These are phyloP conservation scores for Friedmanniomyces simplex DNA, from an alignment of 495 filamentous ascomycete species.

Conservation along the genomic window DNA sequence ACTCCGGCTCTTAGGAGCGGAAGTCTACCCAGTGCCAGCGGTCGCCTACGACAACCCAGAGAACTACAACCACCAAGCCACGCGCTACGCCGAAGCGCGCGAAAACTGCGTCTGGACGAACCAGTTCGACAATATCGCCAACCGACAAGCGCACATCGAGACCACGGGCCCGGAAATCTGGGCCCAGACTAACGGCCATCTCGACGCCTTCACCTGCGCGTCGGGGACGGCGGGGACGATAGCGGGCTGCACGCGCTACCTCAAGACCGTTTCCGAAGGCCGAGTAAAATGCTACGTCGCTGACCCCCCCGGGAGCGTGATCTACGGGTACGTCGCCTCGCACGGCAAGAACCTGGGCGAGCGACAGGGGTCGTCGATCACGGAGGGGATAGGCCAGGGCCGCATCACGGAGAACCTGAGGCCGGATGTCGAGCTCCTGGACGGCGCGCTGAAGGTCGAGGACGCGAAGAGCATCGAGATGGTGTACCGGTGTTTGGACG, in stretches of 20 bases:
- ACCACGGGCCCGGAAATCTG: constrained; percentile 97
- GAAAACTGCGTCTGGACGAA: constrained; percentile 97
- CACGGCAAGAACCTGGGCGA: constrained; percentile 66
- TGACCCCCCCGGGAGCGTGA: constrained; percentile 83
- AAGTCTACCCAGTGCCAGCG: constrained; percentile 91
- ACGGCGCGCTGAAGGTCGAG: constrained; percentile 73
- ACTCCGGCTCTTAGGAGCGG: constrained; percentile 81
- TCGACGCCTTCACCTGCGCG: constrained; percentile 92
- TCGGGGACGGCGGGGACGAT: constrained; percentile 90
- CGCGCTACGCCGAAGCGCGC: constrained; percentile 69
- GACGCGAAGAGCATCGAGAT: constrained; percentile 95
- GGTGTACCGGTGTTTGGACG: constrained; percentile 95
- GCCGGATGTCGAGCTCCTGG: constrained; percentile 73
- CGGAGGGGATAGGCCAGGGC: constrained; percentile 95
- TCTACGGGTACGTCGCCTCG: constrained; percentile 82
- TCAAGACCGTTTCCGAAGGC: constrained; percentile 74
- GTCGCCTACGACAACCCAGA: constrained; percentile 92
- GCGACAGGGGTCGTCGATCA: constrained; percentile 81
- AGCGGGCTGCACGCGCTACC: constrained; percentile 77
- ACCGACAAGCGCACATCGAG: constrained; percentile 88
- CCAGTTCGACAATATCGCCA: constrained; percentile 95
- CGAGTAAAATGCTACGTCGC: constrained; percentile 83
- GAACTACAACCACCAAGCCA: constrained; percentile 96
- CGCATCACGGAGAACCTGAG: constrained; percentile 89
- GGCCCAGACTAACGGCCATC: constrained; percentile 75